phyloP scores from a whole-genome alignment of 2,329 filamentous ascomycete species.

The Dothidotthia symphoricarpi region DNA sequence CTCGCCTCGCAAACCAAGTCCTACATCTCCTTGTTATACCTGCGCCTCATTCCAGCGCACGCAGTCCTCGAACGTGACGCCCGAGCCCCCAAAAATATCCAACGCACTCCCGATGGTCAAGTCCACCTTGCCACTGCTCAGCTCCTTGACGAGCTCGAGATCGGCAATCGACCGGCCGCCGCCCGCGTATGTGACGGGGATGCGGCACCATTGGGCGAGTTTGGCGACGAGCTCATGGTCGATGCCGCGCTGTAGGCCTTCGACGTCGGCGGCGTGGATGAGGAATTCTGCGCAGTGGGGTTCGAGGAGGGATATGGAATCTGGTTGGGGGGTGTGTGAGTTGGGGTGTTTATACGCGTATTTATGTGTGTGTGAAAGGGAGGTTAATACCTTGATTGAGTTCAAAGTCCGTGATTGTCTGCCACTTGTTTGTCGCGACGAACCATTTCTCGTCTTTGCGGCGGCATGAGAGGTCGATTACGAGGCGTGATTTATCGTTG shows the following conservation, averaged over 20 bases:
- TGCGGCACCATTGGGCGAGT: constrained; percentile 80
- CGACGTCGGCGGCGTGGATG: constrained; percentile 95
- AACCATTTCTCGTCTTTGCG: constrained; percentile 76
- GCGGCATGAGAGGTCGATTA: constrained; percentile 93
- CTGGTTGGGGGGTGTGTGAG: constrained; percentile 46
- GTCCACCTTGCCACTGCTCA: constrained; percentile 81
- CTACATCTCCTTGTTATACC: too few species aligned
- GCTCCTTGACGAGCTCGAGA: constrained; percentile 72
- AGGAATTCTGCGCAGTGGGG: constrained; percentile 96
- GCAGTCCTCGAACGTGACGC: constrained; percentile 85
- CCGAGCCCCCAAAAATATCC: constrained; percentile 89
- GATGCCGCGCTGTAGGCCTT: constrained; percentile 87
- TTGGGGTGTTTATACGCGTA: not conserved
- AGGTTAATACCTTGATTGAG: constrained; percentile 72
- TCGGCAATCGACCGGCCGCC: constrained; percentile 83
- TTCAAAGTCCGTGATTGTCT: constrained; percentile 95
- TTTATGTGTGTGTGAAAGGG: not conserved
- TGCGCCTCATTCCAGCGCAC: constrained; percentile 72
- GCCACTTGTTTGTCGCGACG: constrained; percentile 99
- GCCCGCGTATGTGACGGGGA: constrained; percentile 94
- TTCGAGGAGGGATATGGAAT: constrained; percentile 75
- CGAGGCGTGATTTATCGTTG: constrained; percentile 74
- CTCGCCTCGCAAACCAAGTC: too few species aligned
- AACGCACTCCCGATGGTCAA: constrained; percentile 94
- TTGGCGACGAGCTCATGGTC: constrained; percentile 78